A percentile compares a stretch with the other conserved stretches of the same genome.
phyloP scores from a whole-genome alignment of 2,329 filamentous ascomycete genomes.

The Seiridium cupressi region DNA sequence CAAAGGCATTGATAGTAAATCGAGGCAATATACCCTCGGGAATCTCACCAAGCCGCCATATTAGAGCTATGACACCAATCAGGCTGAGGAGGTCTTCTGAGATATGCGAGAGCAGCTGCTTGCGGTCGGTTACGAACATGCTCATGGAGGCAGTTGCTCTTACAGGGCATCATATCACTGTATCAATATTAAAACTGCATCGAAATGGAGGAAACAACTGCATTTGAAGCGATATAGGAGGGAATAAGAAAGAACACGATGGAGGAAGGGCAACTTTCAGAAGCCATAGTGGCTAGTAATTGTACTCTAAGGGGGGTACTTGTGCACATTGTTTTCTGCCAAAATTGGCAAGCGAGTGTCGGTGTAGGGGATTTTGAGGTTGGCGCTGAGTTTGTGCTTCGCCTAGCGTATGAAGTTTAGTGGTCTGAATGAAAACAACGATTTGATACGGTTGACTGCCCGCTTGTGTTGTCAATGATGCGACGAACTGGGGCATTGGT shows the following conservation, averaged over 20 bases:
- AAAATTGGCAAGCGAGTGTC: neutral
- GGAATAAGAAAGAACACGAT: neutral
- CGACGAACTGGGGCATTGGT: no score
- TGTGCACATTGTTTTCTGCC: neutral
- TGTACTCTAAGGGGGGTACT: neutral
- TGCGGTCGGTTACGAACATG: neutral
- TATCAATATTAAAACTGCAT: neutral
- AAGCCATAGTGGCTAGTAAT: neutral
- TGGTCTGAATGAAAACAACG: no score
- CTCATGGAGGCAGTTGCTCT: neutral
- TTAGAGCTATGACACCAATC: slow-evolving; percentile 7
- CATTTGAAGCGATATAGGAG: neutral
- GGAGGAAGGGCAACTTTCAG: slow-evolving; percentile 2
- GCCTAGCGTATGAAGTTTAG: neutral
- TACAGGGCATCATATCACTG: neutral
- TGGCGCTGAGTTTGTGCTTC: neutral
- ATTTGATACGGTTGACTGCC: no score
- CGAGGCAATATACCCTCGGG: slow-evolving; percentile 26
- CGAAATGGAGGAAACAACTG: neutral
- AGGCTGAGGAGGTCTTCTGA: neutral
- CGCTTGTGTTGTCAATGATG: no score
- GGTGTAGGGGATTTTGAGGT: neutral
- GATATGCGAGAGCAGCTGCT: neutral
- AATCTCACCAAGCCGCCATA: slow-evolving; percentile 31
- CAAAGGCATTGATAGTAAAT: slow-evolving; percentile 31